Base-by-base conservation (phyloP, 768 basidiomycete species). In the Naematelia aurantialba region DNA sequence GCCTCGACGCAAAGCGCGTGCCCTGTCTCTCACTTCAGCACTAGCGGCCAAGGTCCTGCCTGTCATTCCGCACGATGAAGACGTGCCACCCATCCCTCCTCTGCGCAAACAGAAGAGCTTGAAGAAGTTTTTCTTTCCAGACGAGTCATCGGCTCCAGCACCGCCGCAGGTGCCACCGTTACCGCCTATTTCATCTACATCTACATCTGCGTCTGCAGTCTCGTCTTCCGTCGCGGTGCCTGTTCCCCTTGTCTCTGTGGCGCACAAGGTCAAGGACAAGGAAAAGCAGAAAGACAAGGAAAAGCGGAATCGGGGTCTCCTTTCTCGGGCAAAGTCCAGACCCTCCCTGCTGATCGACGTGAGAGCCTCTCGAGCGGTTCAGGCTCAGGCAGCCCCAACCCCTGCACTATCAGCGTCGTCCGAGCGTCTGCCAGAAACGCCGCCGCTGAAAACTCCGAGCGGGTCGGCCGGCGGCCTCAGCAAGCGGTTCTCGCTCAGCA, bases 401-500 rank as follows among this genome's bases (percentile, higher is more conserved):
- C 46, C 46, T 48, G n/a, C 19, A 10, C n/a, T 48, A 19, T 48
- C 46, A 19, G 19, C 19, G 11, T 48, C 52, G 45, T 11, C 45
- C 2, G 42, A 58, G 29, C 25, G 50, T 44, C 49, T 10, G 3
- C 22, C 21, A 30, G 50, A 31, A 10, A 25, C 11, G 21, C 17
- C 26, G 52, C 50, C 26, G n/a, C n/a, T 26, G n/a, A n/a, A 21
- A 5, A 49, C 22, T 31, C 51, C 56, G n/a, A n/a, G n/a, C n/a
- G n/a, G n/a, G n/a, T n/a, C n/a, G 22, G 59, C 49, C 17, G 56
- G 60, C 22, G 60, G 68, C 26, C 51, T 72, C 42, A 63, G 55
- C 24, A 72, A 72, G 55, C 45, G 70, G 5, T 72, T 72, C 56
- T 67, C 66, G 4, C 44, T 72, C 34, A 62, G 61, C 22, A 72